Evolutionary conservation across 83 land plant species (phyloP).

Genomic region (Diphasiastrum complanatum): DNA sequence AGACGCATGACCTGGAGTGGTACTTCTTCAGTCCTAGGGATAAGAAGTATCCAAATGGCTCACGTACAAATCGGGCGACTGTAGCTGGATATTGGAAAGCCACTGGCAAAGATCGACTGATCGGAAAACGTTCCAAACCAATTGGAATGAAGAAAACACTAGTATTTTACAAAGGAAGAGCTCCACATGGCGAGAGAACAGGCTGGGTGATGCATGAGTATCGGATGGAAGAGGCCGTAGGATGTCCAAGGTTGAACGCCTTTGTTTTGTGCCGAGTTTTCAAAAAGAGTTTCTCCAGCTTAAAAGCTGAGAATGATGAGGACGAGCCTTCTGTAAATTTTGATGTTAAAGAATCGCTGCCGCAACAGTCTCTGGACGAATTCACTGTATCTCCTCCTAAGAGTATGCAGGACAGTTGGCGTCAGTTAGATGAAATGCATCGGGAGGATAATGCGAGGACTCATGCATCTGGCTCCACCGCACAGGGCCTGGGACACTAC

Average conservation of each 20-base stretch:
- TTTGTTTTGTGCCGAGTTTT: slow-evolving; percentile 15
- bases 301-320: no score
- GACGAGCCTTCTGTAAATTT: no score
- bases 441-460: no score
- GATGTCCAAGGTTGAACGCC: background rate
- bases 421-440: no score
- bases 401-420: no score
- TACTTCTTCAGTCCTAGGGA: slow-evolving; percentile 22
- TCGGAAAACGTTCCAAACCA: background rate
- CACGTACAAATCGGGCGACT: slow-evolving; percentile 16
- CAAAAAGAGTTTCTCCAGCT: no score
- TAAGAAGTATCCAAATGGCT: slow-evolving; percentile 21
- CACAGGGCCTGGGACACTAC: no score
- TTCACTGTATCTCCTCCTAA: no score
- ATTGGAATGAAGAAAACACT: slow-evolving; percentile 21
- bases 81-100: slow-evolving; percentile 19
- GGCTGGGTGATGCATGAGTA: slow-evolving; percentile 26
- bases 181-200: slow-evolving; percentile 15
- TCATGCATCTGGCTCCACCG: no score
- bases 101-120: slow-evolving; percentile 14
- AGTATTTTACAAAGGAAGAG: slow-evolving; percentile 18
- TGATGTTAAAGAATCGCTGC: no score
- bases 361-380: no score
- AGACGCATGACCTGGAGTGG: slow-evolving; percentile 15
- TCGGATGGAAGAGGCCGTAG: slow-evolving; percentile 11